Percentiles rank a stretch among this genome's conserved stretches.
Evolutionary conservation across 106 monocot genomes (phyloP).

Genomic region (Dioscorea zingiberensis): DNA sequence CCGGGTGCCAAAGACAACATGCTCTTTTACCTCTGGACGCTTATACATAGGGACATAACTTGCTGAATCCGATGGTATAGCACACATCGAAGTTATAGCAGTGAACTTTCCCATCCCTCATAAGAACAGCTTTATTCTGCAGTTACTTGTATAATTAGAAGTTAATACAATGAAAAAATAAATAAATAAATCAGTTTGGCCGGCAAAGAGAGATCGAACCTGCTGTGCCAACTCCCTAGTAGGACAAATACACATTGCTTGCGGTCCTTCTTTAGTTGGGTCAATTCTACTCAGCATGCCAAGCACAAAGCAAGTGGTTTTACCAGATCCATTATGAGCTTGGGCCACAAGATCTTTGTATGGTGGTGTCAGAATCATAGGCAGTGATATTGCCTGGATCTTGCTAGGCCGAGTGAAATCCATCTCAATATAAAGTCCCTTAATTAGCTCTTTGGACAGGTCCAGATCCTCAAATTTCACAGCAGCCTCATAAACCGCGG

Average conservation of each 20-base stretch:
- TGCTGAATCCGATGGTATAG: conserved; percentile 61
- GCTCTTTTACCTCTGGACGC: conserved; percentile 71
- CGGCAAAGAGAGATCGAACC: conserved; percentile 15
- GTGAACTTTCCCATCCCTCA: conserved; percentile 88
- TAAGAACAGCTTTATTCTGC: conserved; percentile 78
- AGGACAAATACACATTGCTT: conserved; percentile 92
- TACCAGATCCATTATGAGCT: conserved; percentile 96
- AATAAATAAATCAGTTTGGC: neutral
- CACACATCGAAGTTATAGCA: conserved; percentile 75
- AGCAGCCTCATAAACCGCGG: conserved; percentile 72
- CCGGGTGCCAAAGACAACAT: conserved; percentile 95
- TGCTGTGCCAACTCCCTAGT: conserved; percentile 82
- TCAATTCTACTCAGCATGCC: conserved; percentile 92
- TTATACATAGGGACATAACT: conserved; percentile 49
- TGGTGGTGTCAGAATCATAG: conserved; percentile 92
- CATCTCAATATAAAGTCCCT: conserved; percentile 86
- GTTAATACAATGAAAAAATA: neutral
- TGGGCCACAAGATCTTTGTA: conserved; percentile 87
- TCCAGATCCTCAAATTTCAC: conserved; percentile 73
- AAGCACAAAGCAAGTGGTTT: conserved; percentile 96
- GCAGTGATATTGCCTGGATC: conserved; percentile 87
- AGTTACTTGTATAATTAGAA: neutral
- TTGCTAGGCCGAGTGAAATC: conserved; percentile 83
- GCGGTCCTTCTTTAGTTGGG: conserved; percentile 51
- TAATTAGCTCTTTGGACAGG: conserved; percentile 64